These are phyloP conservation scores for Chlorella sp. DNA, from an alignment of 139 green algal genomes.

Conservation along the genomic window DNA sequence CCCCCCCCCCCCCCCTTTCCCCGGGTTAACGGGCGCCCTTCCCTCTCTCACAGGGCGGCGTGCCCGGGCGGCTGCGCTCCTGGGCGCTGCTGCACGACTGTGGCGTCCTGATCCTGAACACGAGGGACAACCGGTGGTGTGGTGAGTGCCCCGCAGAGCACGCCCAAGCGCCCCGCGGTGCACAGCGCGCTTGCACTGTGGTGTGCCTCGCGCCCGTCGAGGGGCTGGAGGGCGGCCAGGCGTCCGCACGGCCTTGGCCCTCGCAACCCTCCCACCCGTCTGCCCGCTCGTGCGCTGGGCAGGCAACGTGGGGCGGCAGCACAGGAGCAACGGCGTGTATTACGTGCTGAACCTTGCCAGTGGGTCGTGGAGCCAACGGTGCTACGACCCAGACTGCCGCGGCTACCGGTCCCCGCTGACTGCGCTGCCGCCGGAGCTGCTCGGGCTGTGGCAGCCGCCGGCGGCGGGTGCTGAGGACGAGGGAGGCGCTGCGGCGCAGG, in stretches of 20 bases:
- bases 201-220: no score
- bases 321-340: conserved; percentile 77
- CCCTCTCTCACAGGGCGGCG: conserved; percentile 7
- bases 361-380: conserved; percentile 59
- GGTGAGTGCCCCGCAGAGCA: conserved; percentile 10
- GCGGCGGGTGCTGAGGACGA: neutral
- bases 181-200: no score
- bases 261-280: neutral
- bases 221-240: no score
- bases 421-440: conserved; percentile 41
- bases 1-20: no score
- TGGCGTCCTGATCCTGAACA: conserved; percentile 45
- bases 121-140: conserved; percentile 60
- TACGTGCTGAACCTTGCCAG: conserved; percentile 49
- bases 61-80: conserved; percentile 41
- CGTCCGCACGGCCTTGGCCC: no score
- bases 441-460: neutral
- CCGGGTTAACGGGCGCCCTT: no score
- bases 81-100: conserved; percentile 46
- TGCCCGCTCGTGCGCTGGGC: conserved; percentile 27
- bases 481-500: neutral
- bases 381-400: conserved; percentile 67
- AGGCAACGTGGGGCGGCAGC: conserved; percentile 60
- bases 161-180: no score
- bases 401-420: conserved; percentile 46